Evolutionary conservation across 2,329 filamentous ascomycete species (phyloP), one percentile per base, ranked within the genome.

Genomic region (Alternaria arborescens): DNA sequence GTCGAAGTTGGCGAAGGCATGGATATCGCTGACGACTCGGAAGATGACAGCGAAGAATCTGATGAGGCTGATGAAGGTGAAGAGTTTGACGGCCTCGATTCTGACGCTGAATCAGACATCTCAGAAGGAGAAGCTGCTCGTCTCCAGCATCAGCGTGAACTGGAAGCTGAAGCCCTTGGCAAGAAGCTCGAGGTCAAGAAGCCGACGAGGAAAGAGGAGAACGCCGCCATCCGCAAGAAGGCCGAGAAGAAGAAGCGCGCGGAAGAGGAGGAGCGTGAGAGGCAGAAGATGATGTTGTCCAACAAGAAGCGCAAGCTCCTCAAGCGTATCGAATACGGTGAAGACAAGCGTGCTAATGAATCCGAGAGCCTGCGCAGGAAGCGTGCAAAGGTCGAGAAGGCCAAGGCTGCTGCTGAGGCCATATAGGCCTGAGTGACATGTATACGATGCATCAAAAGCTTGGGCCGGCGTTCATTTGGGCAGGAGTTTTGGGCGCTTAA

Each of bases 281-380:
- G 94, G 65, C 90, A 92, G 78, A 97, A 97, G 88, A 95, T 96
- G 83, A 99, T 99, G 95, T 89, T 98, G 84, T 92, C 91, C 80
- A 92, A 96, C 80, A 95, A 96, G 87, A 99, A 98, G 89, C 87
- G 95, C 74, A 97, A 97, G 88, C 83, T 97, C 74, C 91, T 94
- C 69, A 95, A 98, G 84, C 95, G 97, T 84, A 99, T 99, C 92
- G 86, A 93, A 76, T 96, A 97, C 81, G 93, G 89, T 64, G 97
- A 97, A 81, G 94, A 90, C 82, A 94, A 95, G 86, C 92, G 93
- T 84, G 94, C 94, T 69, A 91, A 89, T 26, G 93, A 97, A 82
- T 92, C 94, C 48, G 91, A 94, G 83, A 91, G 90, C 82, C 82
- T 99, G 78, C 87, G 94, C 70, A 87, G 86, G 58, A 99, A 99